These are phyloP conservation scores for Bipolaris cookei DNA, from an alignment of 2,329 filamentous ascomycete species.

Conservation along the genomic window DNA sequence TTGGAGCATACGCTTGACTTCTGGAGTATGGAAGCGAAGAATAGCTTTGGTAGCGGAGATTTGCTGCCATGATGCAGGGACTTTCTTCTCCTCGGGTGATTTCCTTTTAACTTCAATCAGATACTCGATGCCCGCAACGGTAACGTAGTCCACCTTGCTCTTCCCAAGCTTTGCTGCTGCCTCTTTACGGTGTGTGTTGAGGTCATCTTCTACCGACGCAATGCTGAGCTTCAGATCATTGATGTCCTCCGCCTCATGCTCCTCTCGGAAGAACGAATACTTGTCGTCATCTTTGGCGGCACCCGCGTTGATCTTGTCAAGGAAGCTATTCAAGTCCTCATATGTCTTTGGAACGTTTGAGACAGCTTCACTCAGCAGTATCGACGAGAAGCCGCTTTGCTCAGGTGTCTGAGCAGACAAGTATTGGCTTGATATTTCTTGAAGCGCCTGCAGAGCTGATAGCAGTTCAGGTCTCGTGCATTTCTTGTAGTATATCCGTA, in stretches of 20 bases:
- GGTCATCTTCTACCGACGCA: slow-evolving; percentile 86
- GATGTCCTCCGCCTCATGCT: slow-evolving; percentile 87
- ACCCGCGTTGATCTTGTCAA: slow-evolving; percentile 83
- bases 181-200: slow-evolving; percentile 74
- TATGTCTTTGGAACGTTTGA: slow-evolving; percentile 77
- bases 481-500: slow-evolving; percentile 97
- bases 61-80: slow-evolving; percentile 94
- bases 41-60: slow-evolving; percentile 93
- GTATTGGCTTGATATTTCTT: slow-evolving; percentile 80
- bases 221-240: slow-evolving; percentile 91
- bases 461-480: slow-evolving; percentile 89
- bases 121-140: slow-evolving; percentile 89
- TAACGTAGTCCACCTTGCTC: slow-evolving; percentile 76
- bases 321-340: slow-evolving; percentile 72
- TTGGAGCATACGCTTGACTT: slow-evolving; percentile 79
- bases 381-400: slow-evolving; percentile 75
- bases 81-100: slow-evolving; percentile 71
- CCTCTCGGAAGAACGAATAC: slow-evolving; percentile 89
- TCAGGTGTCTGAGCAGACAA: slow-evolving; percentile 67
- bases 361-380: slow-evolving; percentile 73
- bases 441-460: slow-evolving; percentile 81
- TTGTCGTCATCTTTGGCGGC: slow-evolving; percentile 89
- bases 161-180: slow-evolving; percentile 76
- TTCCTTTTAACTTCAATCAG: slow-evolving; percentile 89
- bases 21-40: slow-evolving; percentile 91